A percentile compares a stretch with the other conserved stretches of the same genome.
Conservation (phyloP, 2,329 filamentous ascomycete genomes). For the Monosporascus cannonballus region DNA sequence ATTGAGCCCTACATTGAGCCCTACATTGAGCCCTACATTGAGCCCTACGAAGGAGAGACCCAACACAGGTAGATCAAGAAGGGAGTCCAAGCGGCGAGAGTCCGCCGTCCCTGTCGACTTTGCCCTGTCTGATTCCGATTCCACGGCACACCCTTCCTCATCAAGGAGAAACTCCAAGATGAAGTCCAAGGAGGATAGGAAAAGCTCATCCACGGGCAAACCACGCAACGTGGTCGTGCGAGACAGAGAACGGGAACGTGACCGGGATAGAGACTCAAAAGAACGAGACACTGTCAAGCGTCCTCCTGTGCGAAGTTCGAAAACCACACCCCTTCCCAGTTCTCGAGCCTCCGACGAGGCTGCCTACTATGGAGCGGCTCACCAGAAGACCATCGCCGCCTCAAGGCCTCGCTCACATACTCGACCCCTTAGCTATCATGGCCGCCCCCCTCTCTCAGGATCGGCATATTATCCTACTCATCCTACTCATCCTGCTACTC, state of each 20-base stretch:
- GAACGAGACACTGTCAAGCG: conserved; percentile 19
- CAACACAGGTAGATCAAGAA: conserved; percentile 45
- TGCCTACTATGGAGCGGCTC: conserved; percentile 33
- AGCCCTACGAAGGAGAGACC: conserved; percentile 41
- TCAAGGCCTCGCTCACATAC: conserved; percentile 36
- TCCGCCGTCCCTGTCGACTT: conserved; percentile 36
- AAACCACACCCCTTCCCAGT: conserved; percentile 28
- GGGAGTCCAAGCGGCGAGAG: conserved; percentile 30
- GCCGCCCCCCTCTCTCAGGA: conserved; percentile 31
- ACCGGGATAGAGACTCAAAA: conserved; percentile 1
- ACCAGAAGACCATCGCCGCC: conserved; percentile 23
- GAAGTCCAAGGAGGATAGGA: conserved; percentile 26
- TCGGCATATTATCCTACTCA: conserved; percentile 29
- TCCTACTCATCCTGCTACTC: conserved; percentile 21
- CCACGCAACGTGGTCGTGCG: conserved; percentile 6
- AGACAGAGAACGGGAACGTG: not conserved
- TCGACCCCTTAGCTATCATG: conserved; percentile 33
- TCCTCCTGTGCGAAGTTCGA: conserved; percentile 29
- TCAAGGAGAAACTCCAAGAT: conserved; percentile 14
- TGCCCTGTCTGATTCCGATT: conserved; percentile 27
- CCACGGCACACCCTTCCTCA: conserved; percentile 30
- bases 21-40: conserved; percentile 14
- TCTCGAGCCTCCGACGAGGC: conserved; percentile 31
- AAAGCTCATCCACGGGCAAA: conserved; percentile 16
- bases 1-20: conserved; percentile 23